Evolutionary conservation across 192 early-diverging fungal genomes (phyloP).

Genomic region (Nowakowskiella sp.): DNA sequence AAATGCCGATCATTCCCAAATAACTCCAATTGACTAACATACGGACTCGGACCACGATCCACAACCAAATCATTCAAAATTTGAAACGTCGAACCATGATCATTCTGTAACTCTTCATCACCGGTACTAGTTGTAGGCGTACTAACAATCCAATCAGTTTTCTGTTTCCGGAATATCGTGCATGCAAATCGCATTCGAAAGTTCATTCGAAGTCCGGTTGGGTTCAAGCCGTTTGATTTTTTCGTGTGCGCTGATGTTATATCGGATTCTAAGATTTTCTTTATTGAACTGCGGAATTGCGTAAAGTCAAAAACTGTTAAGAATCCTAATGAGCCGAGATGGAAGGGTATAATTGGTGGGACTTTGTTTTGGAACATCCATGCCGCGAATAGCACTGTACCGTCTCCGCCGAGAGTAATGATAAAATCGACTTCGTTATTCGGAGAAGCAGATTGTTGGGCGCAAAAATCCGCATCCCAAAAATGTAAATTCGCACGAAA

Average conservation of each 20-base stretch:
- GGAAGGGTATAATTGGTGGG: slow-evolving; percentile 90
- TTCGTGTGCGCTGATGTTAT: not conserved
- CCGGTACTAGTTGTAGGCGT: not conserved
- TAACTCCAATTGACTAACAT: slow-evolving; percentile 70
- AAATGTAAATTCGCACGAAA: too few relatives aligned
- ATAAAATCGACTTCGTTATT: slow-evolving; percentile 63
- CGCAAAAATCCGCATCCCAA: slow-evolving; percentile 16
- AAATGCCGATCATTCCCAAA: slow-evolving; percentile 81
- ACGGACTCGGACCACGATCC: slow-evolving; percentile 86
- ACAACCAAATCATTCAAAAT: slow-evolving; percentile 94
- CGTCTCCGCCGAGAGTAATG: slow-evolving; percentile 93
- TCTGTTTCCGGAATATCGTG: slow-evolving; percentile 65
- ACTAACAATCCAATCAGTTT: slow-evolving; percentile 19
- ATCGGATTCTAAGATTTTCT: slow-evolving; percentile 32
- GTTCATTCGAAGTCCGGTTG: slow-evolving; percentile 68
- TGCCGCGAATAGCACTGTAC: slow-evolving; percentile 87
- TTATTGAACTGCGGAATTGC: slow-evolving; percentile 48
- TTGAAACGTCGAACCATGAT: slow-evolving; percentile 61
- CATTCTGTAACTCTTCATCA: slow-evolving; percentile 26
- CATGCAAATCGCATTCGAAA: slow-evolving; percentile 85
- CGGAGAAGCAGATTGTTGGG: not conserved
- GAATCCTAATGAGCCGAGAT: slow-evolving; percentile 91
- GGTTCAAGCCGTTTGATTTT: not conserved
- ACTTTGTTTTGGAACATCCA: slow-evolving; percentile 78
- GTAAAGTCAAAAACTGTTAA: slow-evolving; percentile 79